phyloP scores from a whole-genome alignment of 768 basidiomycete genomes.

The Gloeostereum incarnatum region DNA sequence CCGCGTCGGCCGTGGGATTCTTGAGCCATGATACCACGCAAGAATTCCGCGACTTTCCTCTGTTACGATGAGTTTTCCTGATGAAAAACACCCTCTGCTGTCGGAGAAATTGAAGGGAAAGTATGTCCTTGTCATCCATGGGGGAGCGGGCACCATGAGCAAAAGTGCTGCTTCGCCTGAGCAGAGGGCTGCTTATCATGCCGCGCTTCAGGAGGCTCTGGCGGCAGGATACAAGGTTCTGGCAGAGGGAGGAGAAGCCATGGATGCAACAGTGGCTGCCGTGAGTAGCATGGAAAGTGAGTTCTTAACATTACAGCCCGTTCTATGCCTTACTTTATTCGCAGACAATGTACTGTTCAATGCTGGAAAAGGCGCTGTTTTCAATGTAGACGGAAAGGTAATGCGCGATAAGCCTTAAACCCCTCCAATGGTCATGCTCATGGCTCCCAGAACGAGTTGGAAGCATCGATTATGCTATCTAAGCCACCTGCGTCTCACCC shows the following conservation, averaged over 20 bases:
- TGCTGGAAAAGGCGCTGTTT: constrained; percentile 73
- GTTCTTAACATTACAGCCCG: constrained; percentile 3
- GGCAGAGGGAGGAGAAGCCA: constrained; percentile 61
- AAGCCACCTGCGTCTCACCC: constrained; percentile 63
- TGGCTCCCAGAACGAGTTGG: constrained; percentile 63
- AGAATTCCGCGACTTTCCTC: too few species aligned
- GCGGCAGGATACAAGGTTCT: constrained; percentile 56
- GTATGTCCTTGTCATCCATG: constrained; percentile 58
- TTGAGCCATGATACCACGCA: too few species aligned
- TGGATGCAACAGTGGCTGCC: constrained; percentile 75
- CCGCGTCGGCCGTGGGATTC: too few species aligned
- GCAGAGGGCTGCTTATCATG: constrained; percentile 47
- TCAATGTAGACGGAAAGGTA: constrained; percentile 74
- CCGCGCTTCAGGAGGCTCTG: constrained; percentile 44
- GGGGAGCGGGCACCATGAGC: constrained; percentile 69
- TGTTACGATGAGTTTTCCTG: too few species aligned
- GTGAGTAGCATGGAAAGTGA: constrained; percentile 66
- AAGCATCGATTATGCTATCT: constrained; percentile 75
- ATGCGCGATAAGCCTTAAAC: neutral
- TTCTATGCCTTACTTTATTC: neutral
- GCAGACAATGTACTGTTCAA: constrained; percentile 75
- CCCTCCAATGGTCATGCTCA: constrained; percentile 1
- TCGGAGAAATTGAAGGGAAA: too few species aligned
- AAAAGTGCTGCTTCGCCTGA: constrained; percentile 49
- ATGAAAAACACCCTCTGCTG: too few species aligned